Evolutionary conservation across 2,329 filamentous ascomycete genomes (phyloP).

Genomic region (Penicillium verrucosum): DNA sequence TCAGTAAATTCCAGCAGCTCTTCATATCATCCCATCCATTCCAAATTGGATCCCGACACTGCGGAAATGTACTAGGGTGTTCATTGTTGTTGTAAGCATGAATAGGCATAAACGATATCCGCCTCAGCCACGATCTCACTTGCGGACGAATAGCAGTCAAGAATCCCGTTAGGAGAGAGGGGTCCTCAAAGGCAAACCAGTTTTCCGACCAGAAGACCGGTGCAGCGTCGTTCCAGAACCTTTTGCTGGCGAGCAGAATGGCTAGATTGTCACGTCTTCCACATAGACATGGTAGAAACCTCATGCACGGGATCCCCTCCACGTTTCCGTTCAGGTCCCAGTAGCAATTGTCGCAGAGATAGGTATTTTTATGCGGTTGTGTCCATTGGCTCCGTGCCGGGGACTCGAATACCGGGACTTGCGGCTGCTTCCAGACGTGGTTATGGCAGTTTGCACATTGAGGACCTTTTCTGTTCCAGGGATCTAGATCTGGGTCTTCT

Average conservation of each 20-base stretch:
- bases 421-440: neutral
- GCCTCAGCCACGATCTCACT: slow-evolving; percentile 16
- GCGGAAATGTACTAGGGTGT: neutral
- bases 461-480: neutral
- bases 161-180: slow-evolving; percentile 9
- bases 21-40: slow-evolving; percentile 4
- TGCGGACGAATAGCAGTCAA: slow-evolving; percentile 13
- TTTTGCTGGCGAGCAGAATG: slow-evolving; percentile 4
- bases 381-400: slow-evolving; percentile 16
- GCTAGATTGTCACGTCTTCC: slow-evolving; percentile 6
- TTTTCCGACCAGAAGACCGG: slow-evolving; percentile 15
- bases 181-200: slow-evolving; percentile 15
- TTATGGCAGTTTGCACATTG: slow-evolving; percentile 1
- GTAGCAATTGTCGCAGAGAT: slow-evolving; percentile 17
- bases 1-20: slow-evolving; percentile 6
- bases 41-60: neutral
- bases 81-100: neutral
- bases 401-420: slow-evolving; percentile 4
- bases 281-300: slow-evolving; percentile 10
- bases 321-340: slow-evolving; percentile 2
- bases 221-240: slow-evolving; percentile 10
- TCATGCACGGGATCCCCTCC: slow-evolving; percentile 2
- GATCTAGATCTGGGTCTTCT: neutral
- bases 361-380: slow-evolving; percentile 3
- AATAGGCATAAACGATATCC: slow-evolving; percentile 12